Percentiles rank a stretch among this genome's conserved stretches.
These are phyloP conservation scores for Eleusine indica DNA, from an alignment of 176 grass and related monocot species.

Conservation along the genomic window DNA sequence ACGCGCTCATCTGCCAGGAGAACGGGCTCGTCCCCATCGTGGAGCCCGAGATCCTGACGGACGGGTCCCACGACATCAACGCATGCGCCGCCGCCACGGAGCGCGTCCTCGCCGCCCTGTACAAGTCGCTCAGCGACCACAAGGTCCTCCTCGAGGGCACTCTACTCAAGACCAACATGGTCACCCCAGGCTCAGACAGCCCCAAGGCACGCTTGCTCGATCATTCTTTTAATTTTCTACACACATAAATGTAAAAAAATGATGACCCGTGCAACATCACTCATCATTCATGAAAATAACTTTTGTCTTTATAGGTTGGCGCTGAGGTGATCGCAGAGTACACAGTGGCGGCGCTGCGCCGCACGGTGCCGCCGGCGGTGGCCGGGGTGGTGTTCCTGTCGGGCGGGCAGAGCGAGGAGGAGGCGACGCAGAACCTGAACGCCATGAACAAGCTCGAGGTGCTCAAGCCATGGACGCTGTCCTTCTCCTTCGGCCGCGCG, in stretches of 20 bases:
- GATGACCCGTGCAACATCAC: not conserved
- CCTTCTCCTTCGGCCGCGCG: slow-evolving; percentile 95
- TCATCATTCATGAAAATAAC: not conserved
- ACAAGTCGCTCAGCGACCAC: slow-evolving; percentile 91
- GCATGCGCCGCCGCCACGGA: slow-evolving; percentile 81
- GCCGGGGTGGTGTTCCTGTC: slow-evolving; percentile 90
- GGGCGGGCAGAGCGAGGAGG: slow-evolving; percentile 92
- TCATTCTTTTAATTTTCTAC: not conserved
- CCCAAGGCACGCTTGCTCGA: slow-evolving; percentile 54
- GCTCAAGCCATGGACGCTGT: slow-evolving; percentile 85
- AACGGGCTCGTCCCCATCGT: slow-evolving; percentile 89
- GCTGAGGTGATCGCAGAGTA: slow-evolving; percentile 74
- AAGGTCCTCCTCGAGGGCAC: slow-evolving; percentile 87
- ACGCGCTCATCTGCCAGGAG: slow-evolving; percentile 88
- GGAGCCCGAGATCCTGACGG: slow-evolving; percentile 95
- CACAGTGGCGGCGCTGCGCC: slow-evolving; percentile 82
- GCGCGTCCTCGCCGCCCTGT: slow-evolving; percentile 73
- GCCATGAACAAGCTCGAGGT: slow-evolving; percentile 93
- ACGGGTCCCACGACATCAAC: slow-evolving; percentile 72
- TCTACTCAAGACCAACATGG: slow-evolving; percentile 95
- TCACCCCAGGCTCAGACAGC: slow-evolving; percentile 89
- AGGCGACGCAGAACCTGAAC: slow-evolving; percentile 77
- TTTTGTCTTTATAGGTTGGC: slow-evolving; percentile 41
- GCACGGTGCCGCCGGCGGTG: slow-evolving; percentile 85
- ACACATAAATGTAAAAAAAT: not conserved